A percentile compares a stretch with the other conserved stretches of the same genome.
Evolutionary conservation across 139 green algal species (phyloP).

Genomic region (Ulvella scutata): DNA sequence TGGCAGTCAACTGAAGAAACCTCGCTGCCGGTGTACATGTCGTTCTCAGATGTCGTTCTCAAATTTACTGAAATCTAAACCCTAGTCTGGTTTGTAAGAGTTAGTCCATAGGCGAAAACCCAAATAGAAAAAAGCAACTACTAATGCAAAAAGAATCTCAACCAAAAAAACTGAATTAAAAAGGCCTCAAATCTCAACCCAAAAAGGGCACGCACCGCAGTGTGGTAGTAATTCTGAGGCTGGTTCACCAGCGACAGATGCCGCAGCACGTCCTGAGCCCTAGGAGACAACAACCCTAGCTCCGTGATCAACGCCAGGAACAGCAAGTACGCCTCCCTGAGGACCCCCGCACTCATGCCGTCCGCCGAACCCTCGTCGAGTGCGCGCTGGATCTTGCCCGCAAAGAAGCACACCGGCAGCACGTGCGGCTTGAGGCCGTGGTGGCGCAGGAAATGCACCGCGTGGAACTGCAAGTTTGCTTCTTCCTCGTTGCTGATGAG

Average conservation of each 20-base stretch:
- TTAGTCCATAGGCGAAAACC: no score
- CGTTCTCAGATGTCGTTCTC: no score
- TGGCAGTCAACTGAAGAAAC: no score
- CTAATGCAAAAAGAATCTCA: no score
- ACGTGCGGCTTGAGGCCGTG: constrained; percentile 13
- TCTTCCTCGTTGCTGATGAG: constrained; percentile 25
- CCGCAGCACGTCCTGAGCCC: not conserved
- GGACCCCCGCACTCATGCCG: constrained; percentile 3
- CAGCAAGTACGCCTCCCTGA: constrained; percentile 8
- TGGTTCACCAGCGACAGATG: not conserved
- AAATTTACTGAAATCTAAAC: no score
- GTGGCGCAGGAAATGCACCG: constrained; percentile 4
- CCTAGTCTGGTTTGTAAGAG: no score
- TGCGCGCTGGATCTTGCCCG: constrained; percentile 14
- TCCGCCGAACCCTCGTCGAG: not conserved
- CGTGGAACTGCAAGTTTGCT: constrained; percentile 14
- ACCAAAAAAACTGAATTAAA: no score
- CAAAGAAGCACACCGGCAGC: constrained; percentile 14
- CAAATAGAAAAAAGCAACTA: no score
- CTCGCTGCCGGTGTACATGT: no score
- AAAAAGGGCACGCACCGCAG: no score
- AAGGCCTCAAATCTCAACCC: no score
- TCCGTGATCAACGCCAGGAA: constrained; percentile 8
- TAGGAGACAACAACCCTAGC: constrained; percentile 3
- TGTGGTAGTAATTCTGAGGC: constrained; percentile 3